Evolutionary conservation across 768 basidiomycete genomes (phyloP), one percentile per base, ranked within the genome.

Genomic region (Heimioporus sp.): DNA sequence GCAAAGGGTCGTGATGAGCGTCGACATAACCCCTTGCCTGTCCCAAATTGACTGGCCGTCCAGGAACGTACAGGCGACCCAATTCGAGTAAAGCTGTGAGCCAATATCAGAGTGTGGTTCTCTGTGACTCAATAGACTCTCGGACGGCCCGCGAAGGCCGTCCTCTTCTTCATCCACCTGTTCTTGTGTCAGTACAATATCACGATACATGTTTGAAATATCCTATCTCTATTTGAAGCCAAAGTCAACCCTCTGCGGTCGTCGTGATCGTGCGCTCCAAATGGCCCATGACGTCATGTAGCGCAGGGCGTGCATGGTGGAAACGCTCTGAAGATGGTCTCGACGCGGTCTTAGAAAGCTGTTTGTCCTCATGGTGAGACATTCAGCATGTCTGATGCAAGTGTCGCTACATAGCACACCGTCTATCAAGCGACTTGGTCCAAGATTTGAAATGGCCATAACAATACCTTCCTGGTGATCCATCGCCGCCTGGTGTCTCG

Each of bases 191-290:
- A 28, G 24, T 6, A 28, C 6, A 28, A 28, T 6, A 28, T 28
- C 24, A 28, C 24, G 24, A 28, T 28, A 4, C 24, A 28, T 6
- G 3, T 0, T 16, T 7, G 24, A 37, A 34, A 50, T 34, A 10
- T 43, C 85, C 90, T 82, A 98, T 88, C 1, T 86, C 79, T 12
- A 98, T 78, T 72, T 99, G 95, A 76, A 96, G 86, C 96, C 96
- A 99, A 32, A 98, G 75, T 96, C 96, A 99, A 69, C 98, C 97
- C 66, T 98, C 97, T 2, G 92, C 93, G 1, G 94, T 95, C 11
- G 81, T 80, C 0, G 94, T 98, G 6, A 98, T 77, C 6, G 80
- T 71, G 2, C 92, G 84, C 59, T 99, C 96, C 47, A 96, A 80
- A 61, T 90, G 90, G 40, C 94, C 96, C 77, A 98, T 87, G 34